Evolutionary conservation across 345 rosid genomes (phyloP).

Genomic region (Eucalyptus viminalis): DNA sequence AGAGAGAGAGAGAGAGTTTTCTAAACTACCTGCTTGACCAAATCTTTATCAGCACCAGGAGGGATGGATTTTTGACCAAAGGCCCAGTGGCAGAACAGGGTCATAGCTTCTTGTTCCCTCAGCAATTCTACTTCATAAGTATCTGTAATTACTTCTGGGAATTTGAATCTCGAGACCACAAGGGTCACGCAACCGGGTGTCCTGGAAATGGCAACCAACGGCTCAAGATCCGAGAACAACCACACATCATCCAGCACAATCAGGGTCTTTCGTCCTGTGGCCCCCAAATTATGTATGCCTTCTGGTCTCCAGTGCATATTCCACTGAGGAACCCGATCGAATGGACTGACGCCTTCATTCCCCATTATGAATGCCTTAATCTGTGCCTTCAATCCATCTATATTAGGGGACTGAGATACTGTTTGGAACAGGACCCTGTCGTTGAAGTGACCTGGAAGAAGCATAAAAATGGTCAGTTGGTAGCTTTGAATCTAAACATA

Average conservation of each 20-base stretch:
- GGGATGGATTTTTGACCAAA: slow-evolving; percentile 60
- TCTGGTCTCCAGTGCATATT: neutral
- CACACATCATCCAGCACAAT: slow-evolving; percentile 90
- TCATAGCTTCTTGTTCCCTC: slow-evolving; percentile 47
- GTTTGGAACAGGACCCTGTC: slow-evolving; percentile 52
- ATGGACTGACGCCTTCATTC: slow-evolving; percentile 5
- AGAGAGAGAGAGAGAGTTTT: neutral
- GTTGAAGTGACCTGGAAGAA: slow-evolving; percentile 36
- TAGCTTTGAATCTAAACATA: neutral
- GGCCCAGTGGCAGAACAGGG: slow-evolving; percentile 67
- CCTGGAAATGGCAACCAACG: slow-evolving; percentile 19
- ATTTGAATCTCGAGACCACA: slow-evolving; percentile 65
- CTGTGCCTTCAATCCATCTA: slow-evolving; percentile 29
- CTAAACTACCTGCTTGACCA: slow-evolving; percentile 56
- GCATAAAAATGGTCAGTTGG: neutral
- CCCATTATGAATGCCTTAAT: slow-evolving; percentile 34
- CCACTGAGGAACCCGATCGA: slow-evolving; percentile 13
- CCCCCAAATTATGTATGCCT: neutral
- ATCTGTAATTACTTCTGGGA: slow-evolving; percentile 14
- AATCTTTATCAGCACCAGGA: slow-evolving; percentile 20
- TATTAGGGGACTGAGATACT: slow-evolving; percentile 75
- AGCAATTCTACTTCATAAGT: slow-evolving; percentile 55
- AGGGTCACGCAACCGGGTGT: slow-evolving; percentile 55
- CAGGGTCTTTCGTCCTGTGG: slow-evolving; percentile 8
- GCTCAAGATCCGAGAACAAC: slow-evolving; percentile 45